These are phyloP conservation scores for Pholiota microspora DNA, from an alignment of 768 basidiomycete species.

Conservation along the genomic window DNA sequence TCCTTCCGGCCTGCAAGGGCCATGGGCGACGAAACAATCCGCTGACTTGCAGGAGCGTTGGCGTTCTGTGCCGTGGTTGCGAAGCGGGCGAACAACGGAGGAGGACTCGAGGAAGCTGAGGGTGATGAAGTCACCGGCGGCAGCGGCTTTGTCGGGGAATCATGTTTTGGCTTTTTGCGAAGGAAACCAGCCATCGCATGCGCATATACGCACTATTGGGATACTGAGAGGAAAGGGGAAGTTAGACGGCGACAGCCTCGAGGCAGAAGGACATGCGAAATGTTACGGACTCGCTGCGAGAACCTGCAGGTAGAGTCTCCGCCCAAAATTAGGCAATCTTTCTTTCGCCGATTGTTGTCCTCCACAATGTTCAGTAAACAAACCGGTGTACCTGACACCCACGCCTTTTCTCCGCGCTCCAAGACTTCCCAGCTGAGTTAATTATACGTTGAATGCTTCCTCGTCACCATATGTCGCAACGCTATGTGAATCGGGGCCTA, in stretches of 20 bases:
- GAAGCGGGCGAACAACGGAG: conserved; percentile 43
- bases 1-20: conserved; percentile 28
- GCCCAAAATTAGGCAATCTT: background rate
- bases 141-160: conserved; percentile 17
- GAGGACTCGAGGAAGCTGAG: conserved; percentile 18
- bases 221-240: background rate
- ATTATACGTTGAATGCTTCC: background rate
- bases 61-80: conserved; percentile 23
- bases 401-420: conserved; percentile 7
- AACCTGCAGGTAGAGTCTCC: background rate
- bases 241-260: conserved; percentile 15
- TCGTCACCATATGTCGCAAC: background rate
- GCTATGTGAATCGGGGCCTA: no score
- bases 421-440: background rate
- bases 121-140: conserved; percentile 18
- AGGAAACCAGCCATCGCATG: conserved; percentile 53
- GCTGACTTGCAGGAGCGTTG: conserved; percentile 19
- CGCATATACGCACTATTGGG: conserved; percentile 9
- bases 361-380: background rate
- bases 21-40: conserved; percentile 38
- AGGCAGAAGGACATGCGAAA: conserved; percentile 17
- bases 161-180: conserved; percentile 46
- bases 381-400: conserved; percentile 5
- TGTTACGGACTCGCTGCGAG: conserved; percentile 11
- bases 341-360: background rate